A percentile compares a stretch with the other conserved stretches of the same genome.
phyloP scores from a whole-genome alignment of 805 yeast genomes.

The Nakazawaea populi region DNA sequence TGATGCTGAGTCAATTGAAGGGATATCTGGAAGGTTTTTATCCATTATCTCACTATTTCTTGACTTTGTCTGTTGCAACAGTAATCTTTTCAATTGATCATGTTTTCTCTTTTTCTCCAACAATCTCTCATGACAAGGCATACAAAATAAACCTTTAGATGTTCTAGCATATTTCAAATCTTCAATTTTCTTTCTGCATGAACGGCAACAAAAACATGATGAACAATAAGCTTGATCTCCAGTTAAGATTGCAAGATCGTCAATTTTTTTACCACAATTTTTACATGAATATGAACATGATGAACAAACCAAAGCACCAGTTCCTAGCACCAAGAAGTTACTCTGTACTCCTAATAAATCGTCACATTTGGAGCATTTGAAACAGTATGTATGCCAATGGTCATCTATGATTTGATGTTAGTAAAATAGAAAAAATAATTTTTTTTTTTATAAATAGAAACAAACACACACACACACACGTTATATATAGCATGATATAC shows the following conservation, averaged over 20 bases:
- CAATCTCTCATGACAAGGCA: slow-evolving; percentile 83
- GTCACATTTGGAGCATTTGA: slow-evolving; percentile 81
- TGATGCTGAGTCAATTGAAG: neutral
- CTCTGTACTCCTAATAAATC: slow-evolving; percentile 78
- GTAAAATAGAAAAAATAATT: neutral
- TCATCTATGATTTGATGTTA: slow-evolving; percentile 27
- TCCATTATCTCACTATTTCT: slow-evolving; percentile 3
- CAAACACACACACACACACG: no score
- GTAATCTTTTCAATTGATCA: slow-evolving; percentile 34
- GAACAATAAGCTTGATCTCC: slow-evolving; percentile 96
- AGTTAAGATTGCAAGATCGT: slow-evolving; percentile 88
- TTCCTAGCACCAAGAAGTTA: slow-evolving; percentile 86
- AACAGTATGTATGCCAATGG: slow-evolving; percentile 94
- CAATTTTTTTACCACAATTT: slow-evolving; percentile 80
- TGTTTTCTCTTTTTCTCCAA: slow-evolving; percentile 69
- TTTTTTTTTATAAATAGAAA: no score
- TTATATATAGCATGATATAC: no score
- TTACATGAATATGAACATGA: slow-evolving; percentile 90
- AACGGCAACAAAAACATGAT: slow-evolving; percentile 81
- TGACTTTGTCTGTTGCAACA: slow-evolving; percentile 16
- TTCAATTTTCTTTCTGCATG: slow-evolving; percentile 80
- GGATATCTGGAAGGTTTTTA: slow-evolving; percentile 9
- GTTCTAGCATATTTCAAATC: slow-evolving; percentile 91
- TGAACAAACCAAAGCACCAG: slow-evolving; percentile 85
- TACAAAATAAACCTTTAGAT: slow-evolving; percentile 87